Percentiles rank a stretch among this genome's conserved stretches.
Evolutionary conservation across 768 basidiomycete species (phyloP).

Genomic region (Leccinum pellstonianum): DNA sequence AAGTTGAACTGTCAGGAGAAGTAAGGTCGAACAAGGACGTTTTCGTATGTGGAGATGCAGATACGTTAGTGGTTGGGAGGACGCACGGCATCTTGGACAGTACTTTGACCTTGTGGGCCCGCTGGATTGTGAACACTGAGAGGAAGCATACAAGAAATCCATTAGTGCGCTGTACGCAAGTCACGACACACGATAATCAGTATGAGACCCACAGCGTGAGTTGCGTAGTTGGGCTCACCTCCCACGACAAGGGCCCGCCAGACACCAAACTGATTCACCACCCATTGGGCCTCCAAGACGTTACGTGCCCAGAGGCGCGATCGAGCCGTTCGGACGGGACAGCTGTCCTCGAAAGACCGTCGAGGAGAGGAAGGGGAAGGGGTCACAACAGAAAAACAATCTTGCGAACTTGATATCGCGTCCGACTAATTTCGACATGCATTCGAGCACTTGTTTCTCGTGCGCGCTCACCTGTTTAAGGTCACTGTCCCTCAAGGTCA

Average conservation of each 20-base stretch:
- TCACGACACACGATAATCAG: background rate
- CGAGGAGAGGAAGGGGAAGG: too few relatives aligned
- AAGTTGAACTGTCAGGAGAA: too few relatives aligned
- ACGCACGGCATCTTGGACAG: constrained; percentile 40
- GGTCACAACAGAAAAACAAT: constrained; percentile 10
- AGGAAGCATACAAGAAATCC: background rate
- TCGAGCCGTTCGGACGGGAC: background rate
- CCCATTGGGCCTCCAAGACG: constrained; percentile 40
- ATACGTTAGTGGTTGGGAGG: constrained; percentile 1
- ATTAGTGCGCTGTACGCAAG: constrained; percentile 15
- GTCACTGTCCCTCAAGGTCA: constrained; percentile 5
- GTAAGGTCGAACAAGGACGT: too few relatives aligned
- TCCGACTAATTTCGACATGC: constrained; percentile 29
- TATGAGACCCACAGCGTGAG: background rate
- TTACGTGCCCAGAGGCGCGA: too few relatives aligned
- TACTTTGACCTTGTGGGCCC: constrained; percentile 36
- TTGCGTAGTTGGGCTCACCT: constrained; percentile 26
- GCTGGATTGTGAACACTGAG: constrained; percentile 24
- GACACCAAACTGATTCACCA: constrained; percentile 41
- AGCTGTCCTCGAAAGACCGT: too few relatives aligned
- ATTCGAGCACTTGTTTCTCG: constrained; percentile 11
- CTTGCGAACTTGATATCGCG: constrained; percentile 32
- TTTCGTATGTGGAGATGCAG: too few relatives aligned
- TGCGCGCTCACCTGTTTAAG: constrained; percentile 15
- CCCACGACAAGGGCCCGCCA: constrained; percentile 46